Evolutionary conservation across 2,329 filamentous ascomycete genomes (phyloP).

Genomic region (Monascus ruber): DNA sequence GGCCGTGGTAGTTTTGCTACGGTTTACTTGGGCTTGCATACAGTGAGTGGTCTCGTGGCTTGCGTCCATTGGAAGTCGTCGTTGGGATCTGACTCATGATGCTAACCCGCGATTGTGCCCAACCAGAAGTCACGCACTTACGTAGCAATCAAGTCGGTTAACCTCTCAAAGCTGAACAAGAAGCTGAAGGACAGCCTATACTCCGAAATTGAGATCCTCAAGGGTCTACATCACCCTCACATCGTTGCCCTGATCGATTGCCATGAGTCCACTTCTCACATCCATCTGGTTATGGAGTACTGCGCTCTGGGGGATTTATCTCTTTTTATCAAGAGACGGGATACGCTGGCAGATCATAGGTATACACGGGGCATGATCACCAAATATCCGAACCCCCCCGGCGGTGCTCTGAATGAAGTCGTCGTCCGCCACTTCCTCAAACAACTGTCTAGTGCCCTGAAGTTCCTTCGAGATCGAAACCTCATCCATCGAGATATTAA

Average conservation of each 20-base stretch:
- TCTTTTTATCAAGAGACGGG: constrained; percentile 88
- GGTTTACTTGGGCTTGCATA: constrained; percentile 78
- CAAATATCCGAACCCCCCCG: constrained; percentile 76
- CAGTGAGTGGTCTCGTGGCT: constrained; percentile 46
- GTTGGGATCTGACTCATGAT: constrained; percentile 1
- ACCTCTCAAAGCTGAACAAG: constrained; percentile 78
- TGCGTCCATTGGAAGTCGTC: not conserved
- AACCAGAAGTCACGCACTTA: constrained; percentile 62
- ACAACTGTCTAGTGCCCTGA: constrained; percentile 81
- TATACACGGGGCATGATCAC: constrained; percentile 81
- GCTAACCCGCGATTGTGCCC: constrained; percentile 4
- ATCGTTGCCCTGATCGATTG: constrained; percentile 95
- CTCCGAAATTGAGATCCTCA: constrained; percentile 89
- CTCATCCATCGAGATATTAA: constrained; percentile 96
- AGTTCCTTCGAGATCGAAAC: constrained; percentile 74
- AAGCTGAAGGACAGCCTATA: constrained; percentile 96
- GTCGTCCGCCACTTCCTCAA: constrained; percentile 91
- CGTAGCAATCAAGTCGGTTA: constrained; percentile 94
- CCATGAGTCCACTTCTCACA: constrained; percentile 73
- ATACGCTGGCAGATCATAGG: constrained; percentile 65
- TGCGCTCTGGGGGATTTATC: constrained; percentile 92
- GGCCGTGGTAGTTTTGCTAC: constrained; percentile 96
- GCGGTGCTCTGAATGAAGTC: constrained; percentile 91
- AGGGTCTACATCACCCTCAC: constrained; percentile 85
- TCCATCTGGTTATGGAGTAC: constrained; percentile 98